A percentile compares a stretch with the other conserved stretches of the same genome.
These are phyloP conservation scores for Dysphania ambrosioides DNA, from an alignment of 148 eudicot species.

Conservation along the genomic window DNA sequence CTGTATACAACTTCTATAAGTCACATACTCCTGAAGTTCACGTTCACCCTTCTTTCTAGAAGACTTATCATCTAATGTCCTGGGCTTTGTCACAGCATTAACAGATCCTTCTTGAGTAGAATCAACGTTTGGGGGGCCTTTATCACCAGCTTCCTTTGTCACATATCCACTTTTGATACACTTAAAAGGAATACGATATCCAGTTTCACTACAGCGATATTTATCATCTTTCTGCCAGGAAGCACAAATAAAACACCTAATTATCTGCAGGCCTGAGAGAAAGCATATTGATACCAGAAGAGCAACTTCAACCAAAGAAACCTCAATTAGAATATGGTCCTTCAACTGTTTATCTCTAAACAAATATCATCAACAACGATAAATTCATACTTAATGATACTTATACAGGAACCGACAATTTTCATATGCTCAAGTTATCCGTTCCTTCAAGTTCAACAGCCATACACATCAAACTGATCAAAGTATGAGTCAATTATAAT, in stretches of 20 bases:
- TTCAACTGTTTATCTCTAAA: neutral
- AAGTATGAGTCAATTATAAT: neutral
- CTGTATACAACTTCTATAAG: constrained; percentile 84
- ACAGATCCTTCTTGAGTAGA: constrained; percentile 37
- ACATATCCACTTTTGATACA: constrained; percentile 43
- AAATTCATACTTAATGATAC: neutral
- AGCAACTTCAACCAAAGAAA: neutral
- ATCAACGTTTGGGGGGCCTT: constrained; percentile 32
- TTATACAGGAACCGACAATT: neutral
- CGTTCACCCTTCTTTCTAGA: constrained; percentile 37
- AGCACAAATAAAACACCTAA: constrained; percentile 8
- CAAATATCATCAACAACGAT: neutral
- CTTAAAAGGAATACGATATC: constrained; percentile 79
- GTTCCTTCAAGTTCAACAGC: neutral
- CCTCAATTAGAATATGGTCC: neutral
- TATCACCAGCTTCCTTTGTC: constrained; percentile 31
- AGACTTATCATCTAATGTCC: constrained; percentile 37
- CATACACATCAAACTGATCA: no score
- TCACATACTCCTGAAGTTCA: constrained; percentile 44
- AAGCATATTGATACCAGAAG: neutral
- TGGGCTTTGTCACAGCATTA: constrained; percentile 26
- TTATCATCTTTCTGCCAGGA: constrained; percentile 56
- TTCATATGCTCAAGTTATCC: neutral
- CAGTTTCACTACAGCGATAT: constrained; percentile 92
- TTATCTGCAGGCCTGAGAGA: constrained; percentile 3